Base-by-base conservation (phyloP, 2,329 filamentous ascomycete genomes). In the Fusarium scirpi region DNA sequence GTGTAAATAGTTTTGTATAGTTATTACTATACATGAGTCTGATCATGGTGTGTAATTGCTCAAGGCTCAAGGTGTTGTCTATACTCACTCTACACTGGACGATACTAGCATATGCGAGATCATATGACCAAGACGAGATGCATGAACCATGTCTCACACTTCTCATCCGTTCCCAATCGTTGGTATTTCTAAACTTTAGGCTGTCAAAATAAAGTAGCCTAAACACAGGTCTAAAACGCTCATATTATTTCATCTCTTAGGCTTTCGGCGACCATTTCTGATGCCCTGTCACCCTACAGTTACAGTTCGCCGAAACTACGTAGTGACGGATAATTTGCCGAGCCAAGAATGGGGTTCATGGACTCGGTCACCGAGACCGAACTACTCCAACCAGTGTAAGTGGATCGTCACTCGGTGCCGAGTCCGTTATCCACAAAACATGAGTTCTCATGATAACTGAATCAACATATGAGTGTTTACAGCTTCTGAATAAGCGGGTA, bases 291-390 rank as follows among this genome's bases (percentile, higher is more conserved):
- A 34, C 30, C 30, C 30, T 34, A 34, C 15, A 18, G 32, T 38
- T 4, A 2, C 34, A n/a, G 18, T 38, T 38, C 10, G 18, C 34
- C 18, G 34, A 38, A 38, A 4, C 34, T 38, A 24, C 22, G 22
- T 24, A 38, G 18, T 38, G 10, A 38, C 34, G 24, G 13, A 15
- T 9, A 29, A 18, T 41, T 53, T 27, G 40, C 32, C 49, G 24
- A 58, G 24, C 24, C 41, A 53, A 30, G 8, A 30, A 27, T 8
- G n/a, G 25, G 27, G 27, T 15, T 10, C 6, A 27, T 61, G 68
- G 69, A 25, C 65, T 71, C 69, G 69, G 69, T 20, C 65, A 43
- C 68, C 69, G 69, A 69, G 18, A 25, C 69, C 68, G 68, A 69
- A 5, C 2, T 8, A 4, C 18, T 11, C 16, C 6, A 16, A n/a